Conservation (phyloP, 1,139 yeast species). For the Zygotorulaspora mrakii region DNA sequence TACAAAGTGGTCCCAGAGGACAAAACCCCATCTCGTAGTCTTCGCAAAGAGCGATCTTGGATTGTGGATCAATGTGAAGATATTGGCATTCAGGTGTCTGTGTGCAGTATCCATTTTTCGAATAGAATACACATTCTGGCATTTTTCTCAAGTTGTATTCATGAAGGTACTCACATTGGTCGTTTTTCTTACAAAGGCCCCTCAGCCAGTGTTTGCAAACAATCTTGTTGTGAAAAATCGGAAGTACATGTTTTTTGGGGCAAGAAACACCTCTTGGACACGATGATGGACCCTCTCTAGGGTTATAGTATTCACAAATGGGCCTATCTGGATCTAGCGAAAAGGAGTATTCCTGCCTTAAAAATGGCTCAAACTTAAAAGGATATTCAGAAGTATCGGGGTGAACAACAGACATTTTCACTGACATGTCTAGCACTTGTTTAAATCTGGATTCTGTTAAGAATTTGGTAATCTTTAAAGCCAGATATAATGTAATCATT, state of each 20-base stretch:
- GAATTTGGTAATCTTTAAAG: too few species aligned
- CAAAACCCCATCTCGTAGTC: conserved; percentile 88
- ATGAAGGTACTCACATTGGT: conserved; percentile 92
- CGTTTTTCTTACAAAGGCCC: conserved; percentile 95
- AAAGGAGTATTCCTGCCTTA: conserved; percentile 74
- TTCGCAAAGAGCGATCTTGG: conserved; percentile 81
- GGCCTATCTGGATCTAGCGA: conserved; percentile 91
- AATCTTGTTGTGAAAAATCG: conserved; percentile 76
- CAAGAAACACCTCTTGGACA: conserved; percentile 86
- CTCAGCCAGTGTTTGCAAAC: conserved; percentile 99
- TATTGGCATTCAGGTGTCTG: conserved; percentile 94
- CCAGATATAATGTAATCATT: too few species aligned
- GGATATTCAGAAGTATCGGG: conserved; percentile 42
- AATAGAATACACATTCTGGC: conserved; percentile 93
- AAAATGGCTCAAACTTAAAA: conserved; percentile 81
- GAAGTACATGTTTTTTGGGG: conserved; percentile 82
- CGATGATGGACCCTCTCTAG: conserved; percentile 50
- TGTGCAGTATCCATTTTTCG: conserved; percentile 87
- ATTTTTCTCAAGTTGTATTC: conserved; percentile 90
- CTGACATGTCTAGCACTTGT: too few species aligned
- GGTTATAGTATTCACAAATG: conserved; percentile 67
- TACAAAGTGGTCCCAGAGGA: conserved; percentile 85
- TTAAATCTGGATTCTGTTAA: too few species aligned
- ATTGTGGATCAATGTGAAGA: conserved; percentile 84
- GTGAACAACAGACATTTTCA: conserved; percentile 37